Percentiles rank a stretch among this genome's conserved stretches.
phyloP scores from a whole-genome alignment of 2,329 filamentous ascomycete genomes.

The Penicillium sp. region DNA sequence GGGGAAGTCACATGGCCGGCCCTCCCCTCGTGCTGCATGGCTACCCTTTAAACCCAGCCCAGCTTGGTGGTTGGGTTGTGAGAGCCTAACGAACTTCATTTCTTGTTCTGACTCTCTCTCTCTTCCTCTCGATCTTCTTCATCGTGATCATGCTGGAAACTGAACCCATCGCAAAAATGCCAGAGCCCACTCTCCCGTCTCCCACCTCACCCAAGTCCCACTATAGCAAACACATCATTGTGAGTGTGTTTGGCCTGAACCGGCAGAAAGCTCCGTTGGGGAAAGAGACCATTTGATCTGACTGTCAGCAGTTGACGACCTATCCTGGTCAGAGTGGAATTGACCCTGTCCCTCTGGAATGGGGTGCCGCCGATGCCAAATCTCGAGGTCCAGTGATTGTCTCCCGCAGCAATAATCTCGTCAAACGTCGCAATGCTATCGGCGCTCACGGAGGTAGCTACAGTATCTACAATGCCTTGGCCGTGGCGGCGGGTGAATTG shows the following conservation, averaged over 20 bases:
- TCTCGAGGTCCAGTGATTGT: conserved; percentile 84
- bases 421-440: conserved; percentile 48
- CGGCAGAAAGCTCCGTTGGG: not conserved
- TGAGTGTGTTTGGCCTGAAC: conserved; percentile 12
- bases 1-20: conserved; percentile 26
- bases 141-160: conserved; percentile 18
- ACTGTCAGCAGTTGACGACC: conserved; percentile 53
- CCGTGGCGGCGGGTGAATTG: conserved; percentile 84
- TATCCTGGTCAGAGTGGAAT: conserved; percentile 94
- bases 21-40: conserved; percentile 3
- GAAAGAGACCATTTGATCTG: conserved; percentile 4
- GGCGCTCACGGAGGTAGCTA: conserved; percentile 83
- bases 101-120: no score
- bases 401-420: conserved; percentile 36
- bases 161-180: conserved; percentile 14
- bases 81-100: not conserved
- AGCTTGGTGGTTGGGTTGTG: not conserved
- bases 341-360: conserved; percentile 80
- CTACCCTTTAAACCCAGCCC: conserved; percentile 1
- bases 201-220: conserved; percentile 19
- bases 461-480: conserved; percentile 89
- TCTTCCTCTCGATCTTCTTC: not conserved
- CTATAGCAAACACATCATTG: conserved; percentile 33
- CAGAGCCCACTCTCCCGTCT: conserved; percentile 16
- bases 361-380: conserved; percentile 71